Evolutionary conservation across 2,329 filamentous ascomycete genomes (phyloP).

Genomic region (Tolypocladium album): DNA sequence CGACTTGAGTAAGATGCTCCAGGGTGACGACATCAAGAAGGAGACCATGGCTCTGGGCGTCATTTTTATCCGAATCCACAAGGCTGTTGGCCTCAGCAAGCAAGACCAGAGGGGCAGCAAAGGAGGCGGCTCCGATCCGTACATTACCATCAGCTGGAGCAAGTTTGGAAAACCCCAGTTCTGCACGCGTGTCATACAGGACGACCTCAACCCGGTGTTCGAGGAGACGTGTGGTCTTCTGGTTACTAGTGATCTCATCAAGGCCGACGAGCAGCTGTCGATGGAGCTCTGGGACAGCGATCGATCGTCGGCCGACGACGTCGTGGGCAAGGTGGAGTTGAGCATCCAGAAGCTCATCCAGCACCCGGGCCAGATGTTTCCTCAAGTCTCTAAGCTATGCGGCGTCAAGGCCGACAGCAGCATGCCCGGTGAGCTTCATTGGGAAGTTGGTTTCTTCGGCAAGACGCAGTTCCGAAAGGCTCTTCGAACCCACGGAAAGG

Average conservation of each 20-base stretch:
- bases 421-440: constrained; percentile 90
- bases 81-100: constrained; percentile 78
- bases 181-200: constrained; percentile 90
- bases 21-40: constrained; percentile 86
- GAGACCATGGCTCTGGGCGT: constrained; percentile 77
- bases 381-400: constrained; percentile 70
- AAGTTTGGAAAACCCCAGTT: constrained; percentile 98
- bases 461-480: constrained; percentile 82
- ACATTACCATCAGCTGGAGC: constrained; percentile 89
- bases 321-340: constrained; percentile 88
- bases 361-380: constrained; percentile 83
- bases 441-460: constrained; percentile 92
- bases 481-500: constrained; percentile 77
- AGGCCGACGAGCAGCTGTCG: constrained; percentile 84
- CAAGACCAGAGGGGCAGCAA: constrained; percentile 75
- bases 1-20: constrained; percentile 80
- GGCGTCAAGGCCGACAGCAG: constrained; percentile 74
- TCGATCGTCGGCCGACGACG: constrained; percentile 81
- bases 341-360: constrained; percentile 93
- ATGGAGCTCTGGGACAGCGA: constrained; percentile 97
- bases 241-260: constrained; percentile 82
- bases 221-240: constrained; percentile 78
- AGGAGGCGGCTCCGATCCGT: constrained; percentile 85
- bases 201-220: constrained; percentile 88
- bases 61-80: constrained; percentile 88